Conservation (phyloP, 192 early-diverging fungal species). For the Lobulomyces angularis region DNA sequence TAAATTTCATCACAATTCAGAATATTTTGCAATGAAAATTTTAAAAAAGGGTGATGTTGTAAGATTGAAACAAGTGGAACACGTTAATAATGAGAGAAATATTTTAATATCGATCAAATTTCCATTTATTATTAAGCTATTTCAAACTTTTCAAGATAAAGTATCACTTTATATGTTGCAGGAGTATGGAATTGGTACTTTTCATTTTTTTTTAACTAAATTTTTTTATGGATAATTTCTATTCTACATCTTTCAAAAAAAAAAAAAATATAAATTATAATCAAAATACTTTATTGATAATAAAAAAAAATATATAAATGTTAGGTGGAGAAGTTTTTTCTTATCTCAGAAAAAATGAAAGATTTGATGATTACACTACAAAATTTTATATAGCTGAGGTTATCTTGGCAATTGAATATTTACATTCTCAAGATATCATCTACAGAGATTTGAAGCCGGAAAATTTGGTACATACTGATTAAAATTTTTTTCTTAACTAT, state of each 20-base stretch:
- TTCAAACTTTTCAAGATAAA: conserved; percentile 71
- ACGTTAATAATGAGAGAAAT: conserved; percentile 82
- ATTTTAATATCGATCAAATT: conserved; percentile 71
- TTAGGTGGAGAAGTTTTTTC: conserved; percentile 3
- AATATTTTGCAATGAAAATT: conserved; percentile 84
- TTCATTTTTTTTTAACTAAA: too few species aligned
- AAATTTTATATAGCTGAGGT: conserved; percentile 78
- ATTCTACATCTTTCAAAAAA: too few species aligned
- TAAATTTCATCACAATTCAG: conserved; percentile 40
- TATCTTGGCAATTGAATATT: conserved; percentile 66
- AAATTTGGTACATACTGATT: neutral
- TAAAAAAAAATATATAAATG: too few species aligned
- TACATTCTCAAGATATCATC: conserved; percentile 63
- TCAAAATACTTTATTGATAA: too few species aligned
- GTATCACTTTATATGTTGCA: conserved; percentile 71
- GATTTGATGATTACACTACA: conserved; percentile 64
- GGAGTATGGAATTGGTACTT: too few species aligned
- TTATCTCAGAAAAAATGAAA: too few species aligned
- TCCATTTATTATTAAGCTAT: conserved; percentile 79
- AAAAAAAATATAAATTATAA: too few species aligned
- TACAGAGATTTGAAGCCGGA: conserved; percentile 81
- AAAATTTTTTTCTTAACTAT: neutral
- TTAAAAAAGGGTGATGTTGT: conserved; percentile 78
- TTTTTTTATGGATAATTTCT: too few species aligned
- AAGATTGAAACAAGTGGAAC: conserved; percentile 83